Evolutionary conservation across 2,329 filamentous ascomycete genomes (phyloP).

Genomic region (Arthrobotrys sphaeroides): DNA sequence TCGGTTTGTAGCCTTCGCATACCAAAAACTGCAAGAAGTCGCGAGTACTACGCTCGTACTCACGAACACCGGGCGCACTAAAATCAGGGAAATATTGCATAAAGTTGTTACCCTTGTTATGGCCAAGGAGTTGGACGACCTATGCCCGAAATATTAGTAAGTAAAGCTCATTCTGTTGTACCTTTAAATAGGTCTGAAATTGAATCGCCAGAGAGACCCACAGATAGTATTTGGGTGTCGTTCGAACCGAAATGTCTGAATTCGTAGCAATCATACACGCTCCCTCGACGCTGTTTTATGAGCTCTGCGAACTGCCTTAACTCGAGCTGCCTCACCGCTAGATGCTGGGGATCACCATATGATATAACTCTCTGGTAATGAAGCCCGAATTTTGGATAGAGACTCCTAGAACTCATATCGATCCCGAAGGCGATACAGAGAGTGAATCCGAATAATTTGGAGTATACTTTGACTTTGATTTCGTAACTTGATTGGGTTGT

Average conservation of each 20-base stretch:
- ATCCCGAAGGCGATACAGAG: not conserved
- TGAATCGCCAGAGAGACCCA: too few relatives aligned
- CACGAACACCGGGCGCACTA: too few relatives aligned
- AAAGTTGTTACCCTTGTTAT: too few relatives aligned
- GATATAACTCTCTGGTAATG: not conserved
- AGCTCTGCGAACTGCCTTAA: not conserved
- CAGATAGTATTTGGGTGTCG: too few relatives aligned
- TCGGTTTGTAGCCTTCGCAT: not conserved
- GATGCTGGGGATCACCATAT: not conserved
- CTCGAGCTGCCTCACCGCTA: not conserved
- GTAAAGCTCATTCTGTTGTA: too few relatives aligned
- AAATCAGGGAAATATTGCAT: too few relatives aligned
- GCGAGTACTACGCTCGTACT: too few relatives aligned
- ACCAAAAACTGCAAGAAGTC: not conserved
- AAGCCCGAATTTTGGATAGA: not conserved
- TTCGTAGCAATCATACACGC: not conserved
- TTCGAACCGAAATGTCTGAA: too few relatives aligned
- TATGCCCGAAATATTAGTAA: not conserved
- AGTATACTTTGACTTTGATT: not conserved
- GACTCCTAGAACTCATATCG: not conserved
- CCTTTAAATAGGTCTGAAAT: too few relatives aligned
- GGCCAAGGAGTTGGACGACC: not conserved
- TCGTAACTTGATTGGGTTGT: not conserved
- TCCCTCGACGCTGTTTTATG: not conserved
- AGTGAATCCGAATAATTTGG: not conserved